These are phyloP conservation scores for Luffa acutangula DNA, from an alignment of 306 rosid species.

Conservation along the genomic window DNA sequence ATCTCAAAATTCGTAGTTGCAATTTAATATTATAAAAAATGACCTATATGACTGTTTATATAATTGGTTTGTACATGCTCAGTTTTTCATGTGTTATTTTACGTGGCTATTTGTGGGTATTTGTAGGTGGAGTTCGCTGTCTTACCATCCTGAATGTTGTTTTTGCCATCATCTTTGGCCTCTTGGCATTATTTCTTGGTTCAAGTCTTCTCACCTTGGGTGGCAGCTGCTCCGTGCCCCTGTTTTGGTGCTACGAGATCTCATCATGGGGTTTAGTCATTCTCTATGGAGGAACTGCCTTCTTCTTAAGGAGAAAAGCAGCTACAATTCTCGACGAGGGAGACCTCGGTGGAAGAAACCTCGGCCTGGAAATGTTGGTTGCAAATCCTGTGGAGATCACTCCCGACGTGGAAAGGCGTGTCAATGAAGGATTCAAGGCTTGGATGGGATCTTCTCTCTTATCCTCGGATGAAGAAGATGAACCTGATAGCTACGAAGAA, in stretches of 20 bases:
- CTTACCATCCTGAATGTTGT: constrained; percentile 66
- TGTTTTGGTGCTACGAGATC: constrained; percentile 91
- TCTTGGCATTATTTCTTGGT: constrained; percentile 88
- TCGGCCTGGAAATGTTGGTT: constrained; percentile 91
- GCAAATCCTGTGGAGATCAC: constrained; percentile 60
- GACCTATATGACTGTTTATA: not conserved
- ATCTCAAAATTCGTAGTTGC: no score
- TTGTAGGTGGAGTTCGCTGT: constrained; percentile 89
- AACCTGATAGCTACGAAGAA: constrained; percentile 47
- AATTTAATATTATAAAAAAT: not conserved
- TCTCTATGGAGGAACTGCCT: constrained; percentile 78
- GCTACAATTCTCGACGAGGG: constrained; percentile 65
- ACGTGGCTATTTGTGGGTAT: constrained; percentile 19
- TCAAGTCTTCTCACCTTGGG: constrained; percentile 80
- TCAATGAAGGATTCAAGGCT: constrained; percentile 77
- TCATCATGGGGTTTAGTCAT: constrained; percentile 71
- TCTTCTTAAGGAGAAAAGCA: constrained; percentile 68
- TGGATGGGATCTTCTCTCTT: constrained; percentile 97
- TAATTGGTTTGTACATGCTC: not conserved
- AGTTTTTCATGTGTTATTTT: not conserved
- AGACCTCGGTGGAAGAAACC: constrained; percentile 44
- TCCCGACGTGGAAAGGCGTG: constrained; percentile 82
- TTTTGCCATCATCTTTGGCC: constrained; percentile 70
- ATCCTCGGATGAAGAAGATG: constrained; percentile 95
- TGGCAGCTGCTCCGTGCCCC: constrained; percentile 74